A percentile compares a stretch with the other conserved stretches of the same genome.
Evolutionary conservation across 129 eudicot species (phyloP).

Genomic region (Calendula officinalis): DNA sequence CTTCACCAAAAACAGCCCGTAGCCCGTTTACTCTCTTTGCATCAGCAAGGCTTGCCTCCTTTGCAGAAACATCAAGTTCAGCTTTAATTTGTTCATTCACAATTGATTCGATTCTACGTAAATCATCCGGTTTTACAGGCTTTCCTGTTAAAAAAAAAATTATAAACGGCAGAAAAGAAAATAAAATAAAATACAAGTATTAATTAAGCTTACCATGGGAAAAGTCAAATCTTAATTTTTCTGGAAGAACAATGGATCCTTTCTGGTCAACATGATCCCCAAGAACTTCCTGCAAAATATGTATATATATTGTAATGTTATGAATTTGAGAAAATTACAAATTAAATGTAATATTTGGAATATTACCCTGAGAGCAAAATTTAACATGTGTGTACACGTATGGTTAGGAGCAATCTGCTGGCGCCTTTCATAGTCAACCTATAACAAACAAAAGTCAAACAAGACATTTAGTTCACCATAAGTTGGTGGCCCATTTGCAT

Average conservation of each 20-base stretch:
- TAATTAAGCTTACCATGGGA: slow-evolving; percentile 64
- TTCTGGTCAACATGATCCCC: slow-evolving; percentile 95
- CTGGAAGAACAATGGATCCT: slow-evolving; percentile 98
- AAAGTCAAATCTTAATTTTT: slow-evolving; percentile 89
- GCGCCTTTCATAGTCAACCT: slow-evolving; percentile 92
- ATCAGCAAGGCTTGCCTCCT: slow-evolving; percentile 80
- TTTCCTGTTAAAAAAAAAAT: slow-evolving; percentile 51
- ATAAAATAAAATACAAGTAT: background rate
- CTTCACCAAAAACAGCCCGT: slow-evolving; percentile 98
- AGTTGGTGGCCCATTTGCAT: background rate
- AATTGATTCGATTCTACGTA: slow-evolving; percentile 70
- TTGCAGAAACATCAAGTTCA: slow-evolving; percentile 75
- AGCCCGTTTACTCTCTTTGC: slow-evolving; percentile 79
- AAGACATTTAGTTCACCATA: slow-evolving; percentile 2
- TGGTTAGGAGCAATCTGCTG: slow-evolving; percentile 88
- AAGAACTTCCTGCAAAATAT: slow-evolving; percentile 71
- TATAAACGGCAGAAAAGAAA: background rate
- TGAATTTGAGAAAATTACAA: background rate
- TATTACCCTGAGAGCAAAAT: slow-evolving; percentile 88
- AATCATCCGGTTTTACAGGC: slow-evolving; percentile 84
- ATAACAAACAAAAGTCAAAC: slow-evolving; percentile 19
- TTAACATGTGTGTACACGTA: slow-evolving; percentile 96
- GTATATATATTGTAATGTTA: background rate
- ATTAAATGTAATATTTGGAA: background rate
- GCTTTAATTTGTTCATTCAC: slow-evolving; percentile 91